Percentiles rank a stretch among this genome's conserved stretches.
Evolutionary conservation across 768 basidiomycete genomes (phyloP).

Genomic region (Pulveroboletus sp.): DNA sequence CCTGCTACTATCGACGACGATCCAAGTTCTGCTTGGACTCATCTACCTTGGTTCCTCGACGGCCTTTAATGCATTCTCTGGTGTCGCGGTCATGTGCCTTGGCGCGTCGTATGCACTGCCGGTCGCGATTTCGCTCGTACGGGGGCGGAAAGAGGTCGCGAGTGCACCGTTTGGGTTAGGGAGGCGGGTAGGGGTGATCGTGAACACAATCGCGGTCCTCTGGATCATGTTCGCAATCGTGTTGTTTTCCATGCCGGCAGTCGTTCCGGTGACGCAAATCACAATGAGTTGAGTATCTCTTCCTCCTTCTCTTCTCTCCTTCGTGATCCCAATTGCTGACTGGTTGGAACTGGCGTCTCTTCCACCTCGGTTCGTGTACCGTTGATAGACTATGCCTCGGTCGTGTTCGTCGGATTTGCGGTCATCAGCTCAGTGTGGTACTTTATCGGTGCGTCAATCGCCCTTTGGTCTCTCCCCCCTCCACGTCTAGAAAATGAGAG

Average conservation of each 20-base stretch:
- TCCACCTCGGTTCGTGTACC: not conserved
- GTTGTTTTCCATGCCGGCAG: constrained; percentile 65
- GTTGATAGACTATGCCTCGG: constrained; percentile 57
- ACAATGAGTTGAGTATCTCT: constrained; percentile 40
- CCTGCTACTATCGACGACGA: constrained; percentile 50
- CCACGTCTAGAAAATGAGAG: no score
- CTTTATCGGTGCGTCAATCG: constrained; percentile 40
- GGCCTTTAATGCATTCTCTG: constrained; percentile 65
- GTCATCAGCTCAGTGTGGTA: constrained; percentile 59
- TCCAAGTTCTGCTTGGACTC: constrained; percentile 57
- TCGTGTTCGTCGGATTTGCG: constrained; percentile 61
- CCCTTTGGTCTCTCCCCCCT: not conserved
- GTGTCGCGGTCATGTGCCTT: constrained; percentile 62
- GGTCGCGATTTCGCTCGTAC: constrained; percentile 46
- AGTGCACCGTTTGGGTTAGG: constrained; percentile 53
- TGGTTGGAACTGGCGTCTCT: not conserved
- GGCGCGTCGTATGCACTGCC: constrained; percentile 63
- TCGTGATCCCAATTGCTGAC: not conserved
- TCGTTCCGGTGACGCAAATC: constrained; percentile 47
- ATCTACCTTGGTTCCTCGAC: constrained; percentile 58
- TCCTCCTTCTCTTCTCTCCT: no score
- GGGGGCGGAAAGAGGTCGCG: constrained; percentile 39
- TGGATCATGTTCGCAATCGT: constrained; percentile 61
- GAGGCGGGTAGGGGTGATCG: constrained; percentile 34
- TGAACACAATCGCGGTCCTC: constrained; percentile 51